Conservation (phyloP, 805 yeast species). For the Candida chilensis region DNA sequence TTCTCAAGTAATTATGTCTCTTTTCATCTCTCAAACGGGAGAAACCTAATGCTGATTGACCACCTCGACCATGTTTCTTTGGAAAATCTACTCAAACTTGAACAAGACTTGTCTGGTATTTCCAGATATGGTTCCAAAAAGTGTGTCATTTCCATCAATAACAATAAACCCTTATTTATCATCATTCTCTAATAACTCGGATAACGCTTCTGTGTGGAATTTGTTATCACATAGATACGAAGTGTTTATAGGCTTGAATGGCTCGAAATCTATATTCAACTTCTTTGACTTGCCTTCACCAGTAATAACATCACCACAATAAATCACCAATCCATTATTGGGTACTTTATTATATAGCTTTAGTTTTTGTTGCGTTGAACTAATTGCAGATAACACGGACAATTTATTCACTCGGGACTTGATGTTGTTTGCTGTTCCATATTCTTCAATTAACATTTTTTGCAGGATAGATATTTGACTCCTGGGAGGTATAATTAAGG, state of each 20-base stretch:
- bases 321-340: constrained; percentile 87
- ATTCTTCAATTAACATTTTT: constrained; percentile 94
- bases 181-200: constrained; percentile 90
- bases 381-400: constrained; percentile 92
- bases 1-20: constrained; percentile 96
- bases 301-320: constrained; percentile 97
- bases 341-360: constrained; percentile 88
- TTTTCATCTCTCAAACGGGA: constrained; percentile 98
- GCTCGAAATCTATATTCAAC: constrained; percentile 95
- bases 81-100: constrained; percentile 95
- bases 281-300: constrained; percentile 97
- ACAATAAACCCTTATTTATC: constrained; percentile 96
- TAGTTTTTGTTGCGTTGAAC: constrained; percentile 95
- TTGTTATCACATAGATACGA: constrained; percentile 96
- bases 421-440: constrained; percentile 97
- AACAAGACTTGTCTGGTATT: constrained; percentile 94
- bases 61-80: constrained; percentile 99
- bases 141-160: constrained; percentile 99
- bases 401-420: constrained; percentile 95
- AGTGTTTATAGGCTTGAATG: constrained; percentile 98
- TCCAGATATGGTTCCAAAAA: constrained; percentile 93
- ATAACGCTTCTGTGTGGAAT: constrained; percentile 94
- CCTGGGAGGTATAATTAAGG: constrained; percentile 90
- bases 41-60: constrained; percentile 99
- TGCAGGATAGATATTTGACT: constrained; percentile 85